Percentiles rank a stretch among this genome's conserved stretches.
These are phyloP conservation scores for Geotrichum histeridarum DNA, from an alignment of 1,139 yeast genomes.

Conservation along the genomic window DNA sequence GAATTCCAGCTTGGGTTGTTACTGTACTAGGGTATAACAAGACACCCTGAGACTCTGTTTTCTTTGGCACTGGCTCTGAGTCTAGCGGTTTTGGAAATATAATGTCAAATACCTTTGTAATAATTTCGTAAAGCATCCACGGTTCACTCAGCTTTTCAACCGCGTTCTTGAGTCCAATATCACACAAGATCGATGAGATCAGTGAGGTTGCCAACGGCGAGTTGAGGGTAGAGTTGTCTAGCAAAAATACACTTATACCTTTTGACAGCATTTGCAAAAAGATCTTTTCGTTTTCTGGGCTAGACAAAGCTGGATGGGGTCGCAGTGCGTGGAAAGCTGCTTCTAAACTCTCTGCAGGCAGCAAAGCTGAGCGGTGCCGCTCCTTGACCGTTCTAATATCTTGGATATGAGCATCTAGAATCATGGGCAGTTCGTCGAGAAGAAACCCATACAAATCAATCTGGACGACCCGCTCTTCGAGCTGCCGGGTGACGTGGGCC, in stretches of 20 bases:
- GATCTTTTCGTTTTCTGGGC: slow-evolving; percentile 27
- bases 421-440: slow-evolving; percentile 43
- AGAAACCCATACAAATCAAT: slow-evolving; percentile 38
- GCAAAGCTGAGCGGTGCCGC: slow-evolving; percentile 28
- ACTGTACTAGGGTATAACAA: slow-evolving; percentile 11
- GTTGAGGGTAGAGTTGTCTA: slow-evolving; percentile 41
- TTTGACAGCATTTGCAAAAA: slow-evolving; percentile 39
- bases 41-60: background rate
- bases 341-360: slow-evolving; percentile 33
- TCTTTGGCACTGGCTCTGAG: background rate
- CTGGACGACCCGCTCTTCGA: slow-evolving; percentile 37
- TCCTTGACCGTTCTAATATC: slow-evolving; percentile 29
- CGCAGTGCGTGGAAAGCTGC: slow-evolving; percentile 37
- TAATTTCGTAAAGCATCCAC: slow-evolving; percentile 43
- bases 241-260: slow-evolving; percentile 35
- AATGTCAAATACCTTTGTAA: slow-evolving; percentile 33
- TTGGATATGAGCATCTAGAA: slow-evolving; percentile 39
- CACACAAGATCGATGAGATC: slow-evolving; percentile 41
- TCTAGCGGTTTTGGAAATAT: slow-evolving; percentile 6
- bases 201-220: slow-evolving; percentile 41
- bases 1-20: slow-evolving; percentile 20
- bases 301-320: slow-evolving; percentile 49
- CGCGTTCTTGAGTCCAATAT: slow-evolving; percentile 40
- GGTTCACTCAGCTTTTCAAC: slow-evolving; percentile 44
- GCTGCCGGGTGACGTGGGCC: slow-evolving; percentile 39